Evolutionary conservation across 352 stramenopile genomes (phyloP), one percentile per base, ranked within the genome.

Genomic region (Phytophthora foliorum): DNA sequence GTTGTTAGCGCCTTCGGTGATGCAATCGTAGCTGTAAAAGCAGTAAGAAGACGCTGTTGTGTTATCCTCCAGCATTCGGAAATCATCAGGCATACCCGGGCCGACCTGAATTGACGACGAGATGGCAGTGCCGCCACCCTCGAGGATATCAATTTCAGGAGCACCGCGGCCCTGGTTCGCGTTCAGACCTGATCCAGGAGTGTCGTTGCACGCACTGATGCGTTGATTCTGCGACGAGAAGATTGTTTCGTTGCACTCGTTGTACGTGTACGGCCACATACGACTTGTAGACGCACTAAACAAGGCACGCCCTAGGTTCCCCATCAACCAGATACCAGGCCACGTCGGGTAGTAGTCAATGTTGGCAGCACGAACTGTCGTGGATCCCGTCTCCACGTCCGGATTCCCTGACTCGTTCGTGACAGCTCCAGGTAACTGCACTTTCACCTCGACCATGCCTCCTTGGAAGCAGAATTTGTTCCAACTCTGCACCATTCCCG

Each of bases 201-300:
- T 80, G 7, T 75, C 63, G 56, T 98, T 93, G 69, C 97, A 99
- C 0, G 90, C 96, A 27, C 77, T 96, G 61, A 94, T 94, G 2
- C 83, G 78, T 54, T 94, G 87, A 60, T 91, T 91, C 44, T 66
- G 67, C 16, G 77, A 71, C 16, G 76, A 77, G 56, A 92, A 92
- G 13, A 84, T 68, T 0, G 65, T 72, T 0, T 78, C 64, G 69
- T 98, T 89, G 67, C 97, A 99, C 49, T 84, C 81, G 65, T 98
- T 82, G 72, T 98, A 99, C 45, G 88, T 97, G 83, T 95, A 99
- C 2, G 97, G 97, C 97, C 97, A 99, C 67, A 99, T 94, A 54
- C 95, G 91, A 48, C 93, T 93, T n/a, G 94, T 98, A 0, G 88
- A 97, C 0, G 82, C 89, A 56, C 94, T 96, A 73, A 98, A 99